Evolutionary conservation across 129 eudicot species (phyloP), one percentile per base, ranked within the genome.

Genomic region (Ambrosia artemisiifolia): DNA sequence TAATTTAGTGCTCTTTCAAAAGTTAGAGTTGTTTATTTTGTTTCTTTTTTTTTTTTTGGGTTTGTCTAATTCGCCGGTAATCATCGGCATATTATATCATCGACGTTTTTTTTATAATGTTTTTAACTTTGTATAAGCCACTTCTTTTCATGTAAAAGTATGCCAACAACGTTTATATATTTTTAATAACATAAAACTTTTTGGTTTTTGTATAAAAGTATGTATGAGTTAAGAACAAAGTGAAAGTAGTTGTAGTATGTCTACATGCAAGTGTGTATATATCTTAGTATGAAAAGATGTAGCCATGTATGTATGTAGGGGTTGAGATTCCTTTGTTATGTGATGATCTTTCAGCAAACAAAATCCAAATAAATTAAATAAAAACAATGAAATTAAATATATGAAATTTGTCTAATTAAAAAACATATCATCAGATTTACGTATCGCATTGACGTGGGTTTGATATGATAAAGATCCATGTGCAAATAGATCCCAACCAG

Each of bases 401-500:
- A 71, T 70, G 71, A 65, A 61, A 48, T 61, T 35, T 60, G n/a
- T 36, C 16, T 62, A 77, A 62, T 77, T 77, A 77, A 77, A 40
- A 61, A 77, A 20, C 76, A 77, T 77, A 77, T 77, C 81, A 77
- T 50, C 32, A 77, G 81, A 77, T 77, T 69, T 77, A 69, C 81
- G 18, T 69, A 77, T 77, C 81, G 71, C 13, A 50, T 75, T 77
- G 81, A 77, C 81, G 81, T 70, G 81, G 81, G 76, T 77, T 70
- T 77, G 76, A 77, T 77, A 70, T 62, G 76, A 62, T 77, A 14
- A 69, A 77, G 81, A 77, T 77, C 43, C 81, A 77, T 77, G 81
- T 77, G 75, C 76, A 77, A 60, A 77, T 57, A 77, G 65, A 77
- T 77, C 71, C 71, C 76, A 77, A 77, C 76, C 81, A 77, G 76